Evolutionary conservation across 768 basidiomycete genomes (phyloP), one percentile per base, ranked within the genome.

Genomic region (Suillus fuscotomentosus): DNA sequence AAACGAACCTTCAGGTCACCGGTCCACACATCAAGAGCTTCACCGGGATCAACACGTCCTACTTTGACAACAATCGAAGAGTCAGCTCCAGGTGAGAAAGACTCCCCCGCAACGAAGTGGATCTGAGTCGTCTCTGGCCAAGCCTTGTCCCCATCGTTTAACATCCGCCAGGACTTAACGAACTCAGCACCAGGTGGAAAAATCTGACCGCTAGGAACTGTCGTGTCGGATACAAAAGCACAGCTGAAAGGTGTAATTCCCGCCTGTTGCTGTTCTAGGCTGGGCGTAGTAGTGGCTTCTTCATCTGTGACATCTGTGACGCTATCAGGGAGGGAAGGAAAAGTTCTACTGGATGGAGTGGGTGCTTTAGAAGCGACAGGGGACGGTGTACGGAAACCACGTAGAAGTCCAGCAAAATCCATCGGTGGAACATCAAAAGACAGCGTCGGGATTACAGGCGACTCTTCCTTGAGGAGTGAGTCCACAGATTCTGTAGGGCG

Each of bases 171-270:
- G 24, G 86, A 86, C 76, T 94, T 95, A 62, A 93, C 84, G 70
- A 95, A 95, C 72, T 91, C 91, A 0, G 91, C 91, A 41, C 93
- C 93, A 8, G 91, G 87, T 38, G 91, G 91, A 71, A 94, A 90
- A 57, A 83, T 70, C 69, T 92, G 90, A 1, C 92, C 92, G 68
- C 90, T 88, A 5, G 84, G 79, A 59, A 92, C 88, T 41, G 90
- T 93, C 47, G 87, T 80, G 71, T 94, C 89, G 42, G 80, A 80
- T 7, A 93, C 65, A 65, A 88, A 88, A 6, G 77, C 77, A 4
- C 90, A 89, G 43, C 80, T 80, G 64, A 90, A 70, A 22, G 34
- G 8, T 5, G 14, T 42, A 43, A 64, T 57, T 15, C 0, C 56
- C 0, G 57, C 48, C 22, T 34, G 24, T 61, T 56, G 60, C 56